Evolutionary conservation across 2,329 filamentous ascomycete genomes (phyloP), one percentile per base, ranked within the genome.

Genomic region (Pyricularia grisea): DNA sequence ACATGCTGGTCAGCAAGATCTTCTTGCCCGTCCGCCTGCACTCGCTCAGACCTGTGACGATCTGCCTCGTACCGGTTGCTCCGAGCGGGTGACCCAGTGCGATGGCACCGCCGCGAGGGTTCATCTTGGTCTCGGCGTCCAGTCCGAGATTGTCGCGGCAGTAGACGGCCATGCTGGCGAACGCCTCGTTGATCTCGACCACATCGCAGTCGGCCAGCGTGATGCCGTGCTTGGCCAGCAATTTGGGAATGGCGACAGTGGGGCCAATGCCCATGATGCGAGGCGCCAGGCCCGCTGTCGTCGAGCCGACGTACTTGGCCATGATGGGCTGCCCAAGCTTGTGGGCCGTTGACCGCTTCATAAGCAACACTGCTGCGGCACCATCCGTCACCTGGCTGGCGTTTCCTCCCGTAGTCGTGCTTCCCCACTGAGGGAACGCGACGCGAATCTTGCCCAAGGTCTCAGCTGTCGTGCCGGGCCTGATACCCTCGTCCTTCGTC

Each of bases 131-230:
- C 79, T 85, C 87, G 33, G 64, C 33, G 76, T 92, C 89, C 67
- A 94, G 82, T 72, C 87, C 87, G 67, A 95, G 84, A 73, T 83
- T 87, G 75, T 93, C 85, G 69, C 91, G 82, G 81, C 93, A 97
- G 86, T 97, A 98, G 33, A 97, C 94, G 1, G 93, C 94, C 95
- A 98, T 98, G 68, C 92, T 95, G 27, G 94, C 94, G 76, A 99
- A 99, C 1, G 95, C 95, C 85, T 99, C 95, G 83, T 99, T 99
- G 77, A 99, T 81, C 85, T 98, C 95, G 74, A 94, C 85, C 50
- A 98, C 86, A 76, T 99, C 95, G 71, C 95, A 87, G 74, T 98
- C 95, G 70, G 90, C 87, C 68, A 97, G 83, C 28, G 85, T 87
- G 71, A 99, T 81, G 80, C 90, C 88, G 85, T 90, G 89, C 82